These are phyloP conservation scores for Diaporthe capsici DNA, from an alignment of 2,329 filamentous ascomycete genomes.

Conservation along the genomic window DNA sequence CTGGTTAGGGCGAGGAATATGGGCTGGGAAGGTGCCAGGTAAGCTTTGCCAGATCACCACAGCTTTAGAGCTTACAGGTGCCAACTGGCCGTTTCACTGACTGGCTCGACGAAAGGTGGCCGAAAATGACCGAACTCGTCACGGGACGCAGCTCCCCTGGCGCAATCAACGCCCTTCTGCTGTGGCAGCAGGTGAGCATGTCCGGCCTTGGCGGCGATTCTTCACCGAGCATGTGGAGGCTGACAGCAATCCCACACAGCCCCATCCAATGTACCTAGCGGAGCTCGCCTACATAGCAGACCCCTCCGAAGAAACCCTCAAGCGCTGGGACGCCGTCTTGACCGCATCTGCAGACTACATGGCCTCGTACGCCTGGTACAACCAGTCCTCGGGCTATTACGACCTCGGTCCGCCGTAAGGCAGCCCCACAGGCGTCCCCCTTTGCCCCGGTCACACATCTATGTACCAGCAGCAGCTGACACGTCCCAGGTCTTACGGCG, in stretches of 20 bases:
- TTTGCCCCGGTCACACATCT: neutral
- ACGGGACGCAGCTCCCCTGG: slow-evolving; percentile 63
- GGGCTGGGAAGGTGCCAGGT: slow-evolving; percentile 26
- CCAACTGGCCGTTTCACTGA: rapidly evolving
- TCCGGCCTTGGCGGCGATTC: neutral
- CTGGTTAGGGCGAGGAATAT: neutral
- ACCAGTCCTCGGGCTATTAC: slow-evolving; percentile 47
- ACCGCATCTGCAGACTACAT: slow-evolving; percentile 50
- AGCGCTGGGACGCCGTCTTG: slow-evolving; percentile 48
- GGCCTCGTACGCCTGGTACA: slow-evolving; percentile 52
- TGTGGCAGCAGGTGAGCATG: slow-evolving; percentile 58
- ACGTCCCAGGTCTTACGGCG: slow-evolving; percentile 57
- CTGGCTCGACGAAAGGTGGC: neutral
- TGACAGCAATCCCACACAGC: slow-evolving; percentile 49
- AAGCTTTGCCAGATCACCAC: neutral
- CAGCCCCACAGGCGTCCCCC: neutral
- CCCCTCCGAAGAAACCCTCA: slow-evolving; percentile 45
- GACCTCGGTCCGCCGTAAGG: slow-evolving; percentile 62
- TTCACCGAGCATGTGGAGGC: neutral
- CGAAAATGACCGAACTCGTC: slow-evolving; percentile 57
- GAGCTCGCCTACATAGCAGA: slow-evolving; percentile 54
- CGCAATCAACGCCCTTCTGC: slow-evolving; percentile 64
- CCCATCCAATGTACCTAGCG: slow-evolving; percentile 63
- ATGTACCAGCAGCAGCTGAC: neutral
- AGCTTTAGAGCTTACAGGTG: too few species aligned